Evolutionary conservation across 1,284 basidiomycete species (phyloP).

Genomic region (Anthracocystis panici-leucophaei): DNA sequence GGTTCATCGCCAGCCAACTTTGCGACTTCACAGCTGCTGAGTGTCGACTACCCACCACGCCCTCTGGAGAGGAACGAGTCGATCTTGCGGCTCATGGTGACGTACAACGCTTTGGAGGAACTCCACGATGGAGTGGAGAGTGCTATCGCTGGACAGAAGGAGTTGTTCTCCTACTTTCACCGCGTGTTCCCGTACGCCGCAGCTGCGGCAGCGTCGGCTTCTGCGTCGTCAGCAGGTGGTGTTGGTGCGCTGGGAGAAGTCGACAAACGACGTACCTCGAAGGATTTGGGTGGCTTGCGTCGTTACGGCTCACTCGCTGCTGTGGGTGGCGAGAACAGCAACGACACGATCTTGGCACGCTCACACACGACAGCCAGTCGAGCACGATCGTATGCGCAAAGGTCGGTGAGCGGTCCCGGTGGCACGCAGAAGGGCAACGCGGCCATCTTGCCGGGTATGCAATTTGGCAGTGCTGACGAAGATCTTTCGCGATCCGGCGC

Average conservation of each 20-base stretch:
- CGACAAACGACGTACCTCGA: conserved; percentile 16
- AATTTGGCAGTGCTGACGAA: conserved; percentile 21
- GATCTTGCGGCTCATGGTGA: conserved; percentile 86
- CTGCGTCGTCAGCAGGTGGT: conserved; percentile 24
- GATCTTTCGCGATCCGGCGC: conserved; percentile 30
- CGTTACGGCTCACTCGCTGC: conserved; percentile 39
- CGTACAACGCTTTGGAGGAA: conserved; percentile 85
- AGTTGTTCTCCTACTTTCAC: conserved; percentile 83
- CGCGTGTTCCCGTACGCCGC: conserved; percentile 52
- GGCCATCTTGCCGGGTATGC: conserved; percentile 37
- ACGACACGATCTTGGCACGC: conserved; percentile 25
- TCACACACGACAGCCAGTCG: conserved; percentile 29
- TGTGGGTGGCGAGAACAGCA: conserved; percentile 26
- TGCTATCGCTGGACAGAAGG: conserved; percentile 84
- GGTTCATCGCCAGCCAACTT: conserved; percentile 61
- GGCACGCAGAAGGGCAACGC: conserved; percentile 17
- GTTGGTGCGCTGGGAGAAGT: neutral
- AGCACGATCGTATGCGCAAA: conserved; percentile 33
- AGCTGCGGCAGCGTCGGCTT: conserved; percentile 37
- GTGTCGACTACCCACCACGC: conserved; percentile 73
- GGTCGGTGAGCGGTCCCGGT: conserved; percentile 18
- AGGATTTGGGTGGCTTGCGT: conserved; percentile 31
- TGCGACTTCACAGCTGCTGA: conserved; percentile 72
- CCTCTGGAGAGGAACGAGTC: conserved; percentile 80
- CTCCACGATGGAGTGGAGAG: conserved; percentile 86